A percentile compares a stretch with the other conserved stretches of the same genome.
Evolutionary conservation across 129 eudicot species (phyloP).

Genomic region (Rutidosis leptorrhynchoides): DNA sequence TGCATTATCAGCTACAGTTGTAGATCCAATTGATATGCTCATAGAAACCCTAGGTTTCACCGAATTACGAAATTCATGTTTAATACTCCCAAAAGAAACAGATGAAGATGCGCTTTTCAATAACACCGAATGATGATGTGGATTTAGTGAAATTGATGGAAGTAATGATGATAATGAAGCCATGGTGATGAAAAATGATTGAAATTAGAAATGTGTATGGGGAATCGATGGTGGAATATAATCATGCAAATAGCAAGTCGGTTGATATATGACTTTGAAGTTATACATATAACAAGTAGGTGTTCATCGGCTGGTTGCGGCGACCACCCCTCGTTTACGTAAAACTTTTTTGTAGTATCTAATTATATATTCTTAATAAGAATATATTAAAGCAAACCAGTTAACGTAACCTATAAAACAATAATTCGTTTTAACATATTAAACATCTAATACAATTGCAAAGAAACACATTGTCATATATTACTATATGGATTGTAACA

Average conservation of each 20-base stretch:
- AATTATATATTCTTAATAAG: too few relatives aligned
- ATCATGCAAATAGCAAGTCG: conserved; percentile 47
- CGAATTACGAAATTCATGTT: conserved; percentile 44
- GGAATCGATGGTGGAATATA: conserved; percentile 25
- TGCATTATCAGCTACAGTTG: conserved; percentile 49
- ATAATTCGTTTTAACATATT: too few relatives aligned
- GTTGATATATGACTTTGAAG: conserved; percentile 19
- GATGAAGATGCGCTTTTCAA: conserved; percentile 24
- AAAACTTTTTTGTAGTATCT: too few relatives aligned
- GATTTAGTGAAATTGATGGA: conserved; percentile 6
- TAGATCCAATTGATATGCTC: conserved; percentile 75
- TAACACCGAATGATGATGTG: conserved; percentile 21
- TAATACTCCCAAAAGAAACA: conserved; percentile 33
- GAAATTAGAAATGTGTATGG: conserved; percentile 20
- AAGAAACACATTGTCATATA: too few relatives aligned
- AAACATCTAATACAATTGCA: too few relatives aligned
- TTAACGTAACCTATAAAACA: too few relatives aligned
- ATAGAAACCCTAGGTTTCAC: conserved; percentile 66
- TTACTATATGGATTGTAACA: too few relatives aligned
- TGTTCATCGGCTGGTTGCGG: too few relatives aligned
- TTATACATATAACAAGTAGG: too few relatives aligned
- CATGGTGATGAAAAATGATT: conserved; percentile 32
- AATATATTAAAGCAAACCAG: too few relatives aligned
- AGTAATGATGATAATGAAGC: conserved; percentile 49
- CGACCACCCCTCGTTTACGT: too few relatives aligned